These are phyloP conservation scores for Candida ficus DNA, from an alignment of 805 yeast species.

Conservation along the genomic window DNA sequence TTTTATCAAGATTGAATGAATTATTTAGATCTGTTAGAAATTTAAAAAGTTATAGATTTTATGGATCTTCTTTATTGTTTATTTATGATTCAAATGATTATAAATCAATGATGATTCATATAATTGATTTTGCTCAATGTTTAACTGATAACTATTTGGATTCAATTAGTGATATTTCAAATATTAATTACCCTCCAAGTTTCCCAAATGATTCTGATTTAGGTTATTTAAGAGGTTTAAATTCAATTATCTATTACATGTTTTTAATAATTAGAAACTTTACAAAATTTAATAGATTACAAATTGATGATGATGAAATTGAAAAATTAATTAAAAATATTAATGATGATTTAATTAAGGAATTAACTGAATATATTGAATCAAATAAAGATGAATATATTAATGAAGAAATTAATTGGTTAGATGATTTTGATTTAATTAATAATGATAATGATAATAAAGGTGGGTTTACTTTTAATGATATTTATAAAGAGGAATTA, in stretches of 20 bases:
- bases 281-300: conserved; percentile 25
- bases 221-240: conserved; percentile 83
- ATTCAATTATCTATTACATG: conserved; percentile 67
- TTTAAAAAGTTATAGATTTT: conserved; percentile 75
- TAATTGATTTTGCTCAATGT: conserved; percentile 95
- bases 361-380: conserved; percentile 17
- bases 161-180: neutral
- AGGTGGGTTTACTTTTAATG: conserved; percentile 26
- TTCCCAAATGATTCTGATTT: conserved; percentile 60
- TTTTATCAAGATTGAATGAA: conserved; percentile 56
- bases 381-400: conserved; percentile 19
- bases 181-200: conserved; percentile 62
- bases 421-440: conserved; percentile 32
- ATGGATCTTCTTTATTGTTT: conserved; percentile 83
- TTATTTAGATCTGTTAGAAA: conserved; percentile 48
- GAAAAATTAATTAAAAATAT: conserved; percentile 20
- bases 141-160: conserved; percentile 50
- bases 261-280: conserved; percentile 51
- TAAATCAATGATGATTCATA: conserved; percentile 43
- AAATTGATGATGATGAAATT: neutral
- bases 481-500: conserved; percentile 19
- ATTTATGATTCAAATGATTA: conserved; percentile 46
- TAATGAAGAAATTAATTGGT: conserved; percentile 30
- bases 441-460: conserved; percentile 9
- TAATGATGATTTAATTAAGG: conserved; percentile 26